phyloP scores from a whole-genome alignment of 768 basidiomycete species.

The Piloderma croceum region DNA sequence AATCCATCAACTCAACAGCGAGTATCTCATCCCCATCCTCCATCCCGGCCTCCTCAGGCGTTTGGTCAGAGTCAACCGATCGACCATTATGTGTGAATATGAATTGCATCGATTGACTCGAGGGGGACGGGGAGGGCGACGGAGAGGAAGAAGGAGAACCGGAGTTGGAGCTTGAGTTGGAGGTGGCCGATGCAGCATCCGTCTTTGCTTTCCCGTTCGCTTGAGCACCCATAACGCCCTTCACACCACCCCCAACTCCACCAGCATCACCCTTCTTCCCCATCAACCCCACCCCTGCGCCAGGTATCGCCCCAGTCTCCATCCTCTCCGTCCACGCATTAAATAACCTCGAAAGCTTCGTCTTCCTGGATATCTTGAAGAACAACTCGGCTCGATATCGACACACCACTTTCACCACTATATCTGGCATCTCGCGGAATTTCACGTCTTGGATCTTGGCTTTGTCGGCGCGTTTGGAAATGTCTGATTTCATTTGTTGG shows the following conservation, averaged over 20 bases:
- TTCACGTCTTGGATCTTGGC: conserved; percentile 75
- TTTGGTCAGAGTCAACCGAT: conserved; percentile 73
- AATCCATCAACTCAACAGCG: conserved; percentile 86
- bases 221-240: conserved; percentile 19
- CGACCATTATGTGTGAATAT: conserved; percentile 82
- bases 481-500: conserved; percentile 74
- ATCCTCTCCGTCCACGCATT: conserved; percentile 87
- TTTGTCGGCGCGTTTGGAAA: conserved; percentile 67
- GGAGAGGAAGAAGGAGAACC: conserved; percentile 37
- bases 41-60: conserved; percentile 82
- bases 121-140: conserved; percentile 22
- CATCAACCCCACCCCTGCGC: conserved; percentile 4
- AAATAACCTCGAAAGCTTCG: conserved; percentile 76
- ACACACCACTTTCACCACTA: conserved; percentile 84
- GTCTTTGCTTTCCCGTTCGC: conserved; percentile 46
- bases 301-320: too few species aligned
- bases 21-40: conserved; percentile 87
- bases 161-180: too few species aligned
- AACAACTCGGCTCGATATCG: conserved; percentile 86
- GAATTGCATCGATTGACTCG: conserved; percentile 58
- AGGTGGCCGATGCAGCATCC: conserved; percentile 44
- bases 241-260: conserved; percentile 40
- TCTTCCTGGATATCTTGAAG: conserved; percentile 91
- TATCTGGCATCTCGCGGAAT: conserved; percentile 83
- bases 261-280: conserved; percentile 26